Evolutionary conservation across 108 stramenopile genomes (phyloP).

Genomic region (Epithemia pelagica): DNA sequence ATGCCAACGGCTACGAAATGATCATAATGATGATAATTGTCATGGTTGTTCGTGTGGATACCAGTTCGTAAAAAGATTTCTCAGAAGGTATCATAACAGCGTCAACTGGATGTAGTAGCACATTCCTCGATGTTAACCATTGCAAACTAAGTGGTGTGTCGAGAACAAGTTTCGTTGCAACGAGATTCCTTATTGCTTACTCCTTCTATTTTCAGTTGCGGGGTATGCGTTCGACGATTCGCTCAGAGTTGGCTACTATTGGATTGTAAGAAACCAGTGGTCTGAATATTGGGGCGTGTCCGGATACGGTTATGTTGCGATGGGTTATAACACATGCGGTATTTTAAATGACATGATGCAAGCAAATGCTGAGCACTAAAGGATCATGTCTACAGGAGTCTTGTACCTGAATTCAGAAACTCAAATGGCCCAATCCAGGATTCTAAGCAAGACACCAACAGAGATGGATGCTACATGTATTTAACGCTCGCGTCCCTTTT

Average conservation of each 20-base stretch:
- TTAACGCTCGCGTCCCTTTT: too few relatives aligned
- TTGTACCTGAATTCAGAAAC: too few relatives aligned
- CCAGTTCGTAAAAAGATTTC: constrained; percentile 75
- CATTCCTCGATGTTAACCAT: constrained; percentile 79
- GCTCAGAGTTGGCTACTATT: constrained; percentile 64
- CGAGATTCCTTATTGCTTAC: constrained; percentile 18
- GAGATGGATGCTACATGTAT: too few relatives aligned
- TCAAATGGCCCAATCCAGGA: too few relatives aligned
- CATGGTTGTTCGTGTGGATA: constrained; percentile 80
- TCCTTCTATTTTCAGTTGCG: too few relatives aligned
- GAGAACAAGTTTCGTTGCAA: constrained; percentile 20
- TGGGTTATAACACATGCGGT: constrained; percentile 86
- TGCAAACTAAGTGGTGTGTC: constrained; percentile 54
- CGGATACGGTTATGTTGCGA: constrained; percentile 81
- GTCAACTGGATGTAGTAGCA: constrained; percentile 54
- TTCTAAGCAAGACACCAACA: too few relatives aligned
- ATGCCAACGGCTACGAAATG: too few relatives aligned
- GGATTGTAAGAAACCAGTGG: constrained; percentile 90
- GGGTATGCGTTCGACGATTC: too few relatives aligned
- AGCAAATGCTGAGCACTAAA: too few relatives aligned
- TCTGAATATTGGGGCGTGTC: constrained; percentile 69
- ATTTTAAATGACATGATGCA: constrained; percentile 85
- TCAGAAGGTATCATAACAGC: constrained; percentile 79
- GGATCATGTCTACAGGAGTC: too few relatives aligned
- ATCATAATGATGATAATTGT: too few relatives aligned